Evolutionary conservation across 164 flowering plant genomes (phyloP).

Genomic region (Berberis thunbergii): DNA sequence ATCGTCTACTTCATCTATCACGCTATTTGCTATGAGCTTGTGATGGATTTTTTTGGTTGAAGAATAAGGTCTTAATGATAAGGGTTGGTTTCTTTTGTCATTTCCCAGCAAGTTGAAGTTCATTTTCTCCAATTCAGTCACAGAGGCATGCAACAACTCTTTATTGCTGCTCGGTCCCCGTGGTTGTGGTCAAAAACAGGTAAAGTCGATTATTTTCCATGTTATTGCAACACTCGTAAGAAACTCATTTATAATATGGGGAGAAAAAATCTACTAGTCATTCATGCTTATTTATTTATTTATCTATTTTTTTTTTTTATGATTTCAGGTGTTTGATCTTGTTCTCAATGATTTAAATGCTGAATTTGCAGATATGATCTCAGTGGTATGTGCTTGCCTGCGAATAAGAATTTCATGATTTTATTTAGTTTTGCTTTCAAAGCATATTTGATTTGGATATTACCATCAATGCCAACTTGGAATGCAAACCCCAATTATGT

Average conservation of each 20-base stretch:
- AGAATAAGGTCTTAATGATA: not conserved
- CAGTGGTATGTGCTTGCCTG: constrained; percentile 48
- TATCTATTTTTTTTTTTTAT: constrained; percentile 1
- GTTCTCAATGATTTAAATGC: constrained; percentile 54
- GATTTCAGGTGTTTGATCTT: constrained; percentile 71
- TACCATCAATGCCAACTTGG: too few species aligned
- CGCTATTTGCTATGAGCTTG: too few species aligned
- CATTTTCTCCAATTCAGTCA: constrained; percentile 65
- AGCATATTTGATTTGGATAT: too few species aligned
- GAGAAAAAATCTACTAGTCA: too few species aligned
- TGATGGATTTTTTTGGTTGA: not conserved
- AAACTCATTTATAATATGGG: too few species aligned
- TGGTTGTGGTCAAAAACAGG: constrained; percentile 84
- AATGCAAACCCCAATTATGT: too few species aligned
- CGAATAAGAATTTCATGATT: not conserved
- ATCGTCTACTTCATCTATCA: too few species aligned
- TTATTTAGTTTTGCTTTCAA: not conserved
- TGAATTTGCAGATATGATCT: constrained; percentile 57
- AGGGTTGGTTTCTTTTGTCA: not conserved
- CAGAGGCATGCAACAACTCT: constrained; percentile 82
- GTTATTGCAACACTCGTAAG: not conserved
- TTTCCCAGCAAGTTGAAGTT: constrained; percentile 74
- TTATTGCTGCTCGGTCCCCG: constrained; percentile 84
- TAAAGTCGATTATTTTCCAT: constrained; percentile 11
- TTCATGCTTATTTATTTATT: not conserved